Conservation (phyloP, 345 rosid species). For the Reutealis trisperma region DNA sequence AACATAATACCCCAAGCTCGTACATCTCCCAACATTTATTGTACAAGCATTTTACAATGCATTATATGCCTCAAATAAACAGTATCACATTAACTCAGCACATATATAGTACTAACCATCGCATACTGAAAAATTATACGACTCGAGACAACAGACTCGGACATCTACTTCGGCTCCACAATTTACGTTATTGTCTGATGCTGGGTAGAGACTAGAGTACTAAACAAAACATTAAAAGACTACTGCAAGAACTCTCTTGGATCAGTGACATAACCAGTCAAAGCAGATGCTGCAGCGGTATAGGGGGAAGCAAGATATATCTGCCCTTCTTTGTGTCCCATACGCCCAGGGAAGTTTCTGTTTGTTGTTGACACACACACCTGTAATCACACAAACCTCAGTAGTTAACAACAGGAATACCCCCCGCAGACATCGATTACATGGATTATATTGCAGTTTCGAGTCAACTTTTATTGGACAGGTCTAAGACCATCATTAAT, state of each 20-base stretch:
- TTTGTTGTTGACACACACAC: slow-evolving; percentile 84
- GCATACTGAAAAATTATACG: neutral
- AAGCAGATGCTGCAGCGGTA: slow-evolving; percentile 96
- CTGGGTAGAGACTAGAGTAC: neutral
- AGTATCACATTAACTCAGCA: neutral
- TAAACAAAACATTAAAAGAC: neutral
- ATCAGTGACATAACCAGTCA: slow-evolving; percentile 93
- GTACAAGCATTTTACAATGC: too few species aligned
- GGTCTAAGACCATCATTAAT: neutral
- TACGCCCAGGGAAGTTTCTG: slow-evolving; percentile 97
- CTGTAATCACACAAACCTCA: slow-evolving; percentile 31
- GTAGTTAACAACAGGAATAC: neutral
- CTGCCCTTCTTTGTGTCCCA: slow-evolving; percentile 99
- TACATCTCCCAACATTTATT: too few species aligned
- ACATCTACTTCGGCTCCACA: neutral
- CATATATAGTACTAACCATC: neutral
- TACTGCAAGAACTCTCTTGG: slow-evolving; percentile 95
- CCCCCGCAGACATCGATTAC: neutral
- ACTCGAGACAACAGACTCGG: neutral
- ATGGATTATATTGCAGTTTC: neutral
- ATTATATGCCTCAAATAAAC: neutral
- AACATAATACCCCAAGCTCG: too few species aligned
- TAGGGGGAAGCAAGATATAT: slow-evolving; percentile 92
- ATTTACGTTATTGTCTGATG: neutral
- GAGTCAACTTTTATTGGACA: neutral